Conservation (phyloP, 208 protist species). For the Acanthamoeba divionensis region DNA sequence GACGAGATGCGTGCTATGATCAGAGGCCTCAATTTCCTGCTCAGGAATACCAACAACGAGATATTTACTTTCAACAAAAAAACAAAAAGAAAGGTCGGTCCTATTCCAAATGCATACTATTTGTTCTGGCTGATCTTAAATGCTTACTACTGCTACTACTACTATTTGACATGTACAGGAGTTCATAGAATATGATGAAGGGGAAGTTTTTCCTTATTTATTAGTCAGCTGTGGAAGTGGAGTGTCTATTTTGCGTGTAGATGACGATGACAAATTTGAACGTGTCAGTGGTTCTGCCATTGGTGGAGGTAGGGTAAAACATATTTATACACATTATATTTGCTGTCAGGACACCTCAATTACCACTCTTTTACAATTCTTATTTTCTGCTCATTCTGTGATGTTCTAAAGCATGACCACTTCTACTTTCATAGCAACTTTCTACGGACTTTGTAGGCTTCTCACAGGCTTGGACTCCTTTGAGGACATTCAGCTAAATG, state of each 20-base stretch:
- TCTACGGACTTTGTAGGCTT: neutral
- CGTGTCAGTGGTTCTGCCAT: slow-evolving; percentile 92
- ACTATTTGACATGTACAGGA: neutral
- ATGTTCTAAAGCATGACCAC: too few species aligned
- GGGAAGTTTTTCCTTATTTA: slow-evolving; percentile 79
- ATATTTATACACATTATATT: neutral
- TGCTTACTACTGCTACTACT: neutral
- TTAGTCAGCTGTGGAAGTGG: slow-evolving; percentile 96
- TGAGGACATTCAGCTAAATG: neutral
- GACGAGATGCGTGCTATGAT: slow-evolving; percentile 80
- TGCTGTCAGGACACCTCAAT: neutral
- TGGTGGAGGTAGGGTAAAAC: slow-evolving; percentile 85
- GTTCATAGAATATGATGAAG: neutral
- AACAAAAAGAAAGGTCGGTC: neutral
- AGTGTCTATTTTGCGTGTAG: slow-evolving; percentile 94
- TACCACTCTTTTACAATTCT: too few species aligned
- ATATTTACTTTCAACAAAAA: neutral
- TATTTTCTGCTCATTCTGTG: too few species aligned
- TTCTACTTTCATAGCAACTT: neutral
- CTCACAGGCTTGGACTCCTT: neutral
- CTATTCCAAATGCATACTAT: neutral
- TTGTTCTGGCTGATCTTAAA: neutral
- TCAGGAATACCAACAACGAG: slow-evolving; percentile 49
- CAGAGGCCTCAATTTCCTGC: slow-evolving; percentile 76
- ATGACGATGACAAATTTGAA: slow-evolving; percentile 82